Conservation (phyloP, 2,329 filamentous ascomycete species). For the Alternaria burnsii region DNA sequence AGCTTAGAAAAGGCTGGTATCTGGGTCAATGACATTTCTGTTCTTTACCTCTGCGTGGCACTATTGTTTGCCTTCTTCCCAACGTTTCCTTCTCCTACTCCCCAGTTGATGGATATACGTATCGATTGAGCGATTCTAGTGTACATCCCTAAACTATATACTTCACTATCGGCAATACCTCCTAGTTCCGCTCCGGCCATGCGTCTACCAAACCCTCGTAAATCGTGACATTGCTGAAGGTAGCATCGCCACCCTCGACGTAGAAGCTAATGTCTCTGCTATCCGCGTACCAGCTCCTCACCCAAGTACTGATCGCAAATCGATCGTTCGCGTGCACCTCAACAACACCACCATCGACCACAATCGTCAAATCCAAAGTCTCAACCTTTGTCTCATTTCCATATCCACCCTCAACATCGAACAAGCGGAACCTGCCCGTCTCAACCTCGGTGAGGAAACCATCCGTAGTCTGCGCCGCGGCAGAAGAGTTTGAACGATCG, state of each 20-base stretch:
- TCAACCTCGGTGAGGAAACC: conserved; percentile 53
- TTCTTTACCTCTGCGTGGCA: conserved; percentile 40
- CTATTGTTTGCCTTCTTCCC: no score
- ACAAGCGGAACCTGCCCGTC: conserved; percentile 52
- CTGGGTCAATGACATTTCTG: conserved; percentile 52
- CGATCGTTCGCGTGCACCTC: conserved; percentile 55
- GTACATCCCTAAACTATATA: background rate
- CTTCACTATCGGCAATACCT: background rate
- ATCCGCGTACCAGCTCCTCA: conserved; percentile 46
- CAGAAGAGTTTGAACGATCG: conserved; percentile 54
- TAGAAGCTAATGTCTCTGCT: conserved; percentile 32
- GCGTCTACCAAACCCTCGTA: conserved; percentile 31
- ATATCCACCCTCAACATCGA: conserved; percentile 45
- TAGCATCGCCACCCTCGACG: conserved; percentile 21
- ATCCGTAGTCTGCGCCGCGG: conserved; percentile 50
- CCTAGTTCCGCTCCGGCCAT: conserved; percentile 7
- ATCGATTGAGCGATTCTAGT: background rate
- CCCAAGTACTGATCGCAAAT: conserved; percentile 56
- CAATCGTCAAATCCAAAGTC: conserved; percentile 52
- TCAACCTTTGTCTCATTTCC: conserved; percentile 44
- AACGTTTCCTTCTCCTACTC: no score
- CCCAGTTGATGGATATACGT: conserved; percentile 49
- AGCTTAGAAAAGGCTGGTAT: no score
- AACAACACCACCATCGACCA: conserved; percentile 49
- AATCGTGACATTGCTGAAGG: conserved; percentile 36